Base-by-base conservation (phyloP, 2,329 filamentous ascomycete genomes). In the Pseudocercospora cruenta region DNA sequence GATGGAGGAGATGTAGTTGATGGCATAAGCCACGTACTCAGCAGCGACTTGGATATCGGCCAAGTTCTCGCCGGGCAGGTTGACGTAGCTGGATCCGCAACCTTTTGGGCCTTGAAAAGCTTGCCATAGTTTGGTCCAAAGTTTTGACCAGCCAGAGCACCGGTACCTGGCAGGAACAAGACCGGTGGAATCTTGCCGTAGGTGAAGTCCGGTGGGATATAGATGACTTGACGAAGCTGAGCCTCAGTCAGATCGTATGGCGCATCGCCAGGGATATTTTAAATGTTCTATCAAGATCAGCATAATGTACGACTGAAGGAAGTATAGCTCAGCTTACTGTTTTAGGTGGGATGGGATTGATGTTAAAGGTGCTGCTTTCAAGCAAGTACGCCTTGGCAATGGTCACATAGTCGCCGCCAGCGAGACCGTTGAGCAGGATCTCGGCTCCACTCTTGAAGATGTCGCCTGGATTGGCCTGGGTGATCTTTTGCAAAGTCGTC, bases 1-100 rank as follows among this genome's bases (percentile, higher is more conserved):
- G 64, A 84, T 74, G 22, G 73, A 75, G 10, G 78, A 74, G 64
- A 87, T 79, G 75, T 87, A 87, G 75, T 87, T 85, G 67, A 87
- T 82, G 3, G 85, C 84, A 73, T 88, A 87, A 2, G 84, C 83
- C 28, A 84, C 80, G 69, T 84, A 87, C 72, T 87, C 85, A 6
- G 83, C 76, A 67, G 83, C 86, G 24, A 76, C 67, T 69, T 87
- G 85, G 0, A 79, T 80, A 61, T 88, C 84, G 12, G 66, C 75
- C 21, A 86, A 77, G 54, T 83, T 79, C 24, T 79, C 74, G 1
- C 75, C 75, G 0, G 85, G 84, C 5, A 87, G 75, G 64, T 87
- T 87, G 24, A 88, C 75, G 80, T 84, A 88, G 14, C 81, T 0
- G 83, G 80, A 67, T 86, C 83, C 12, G 78, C 82, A 61, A 80